Evolutionary conservation across 2,329 filamentous ascomycete species (phyloP), one percentile per base, ranked within the genome.

Genomic region (Sordariomycetes sp.): DNA sequence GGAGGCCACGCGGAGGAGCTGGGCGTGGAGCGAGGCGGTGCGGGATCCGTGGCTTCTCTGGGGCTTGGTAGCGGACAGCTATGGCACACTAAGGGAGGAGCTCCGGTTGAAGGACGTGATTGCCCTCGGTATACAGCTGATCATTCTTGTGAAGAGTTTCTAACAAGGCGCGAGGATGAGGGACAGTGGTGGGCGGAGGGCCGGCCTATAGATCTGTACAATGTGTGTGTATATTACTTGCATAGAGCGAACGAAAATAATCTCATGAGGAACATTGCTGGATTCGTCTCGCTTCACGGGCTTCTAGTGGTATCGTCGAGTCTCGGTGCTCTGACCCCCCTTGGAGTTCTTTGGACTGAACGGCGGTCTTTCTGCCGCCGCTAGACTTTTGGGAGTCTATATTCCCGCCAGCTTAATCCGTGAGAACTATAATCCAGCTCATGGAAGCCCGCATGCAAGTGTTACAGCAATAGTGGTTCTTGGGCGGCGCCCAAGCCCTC

Each of bases 91-190:
- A 63, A 74, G 72, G 61, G 74, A 90, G 65, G 75, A 79, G 54
- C 66, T 90, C 60, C 80, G 81, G 52, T 88, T 89, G 75, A 79
- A 81, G 58, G 88, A 92, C 64, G 72, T 87, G 46, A 89, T 88
- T 2, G 70, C 86, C 20, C 74, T 89, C 62, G 86, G 81, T 53
- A 71, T 90, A 43, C 82, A 91, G 70, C 81, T 86, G 57, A 83
- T 80, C 11, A 77, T 82, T 50, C 65, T 82, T 51, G 62, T 80
- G 24, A 58, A 22, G 55, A 58, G 52, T 28, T 52, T 46, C 16
- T 46, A 46, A 32, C 28, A 4, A 32, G 28, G 28, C 4, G 28
- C 28, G 28, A 32, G 28, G 28, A 32, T 32, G 28, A 32, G 40
- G 18, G 37, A 11, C 16, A n/a, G 40, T 16, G 40, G 37, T 18